Evolutionary conservation across 2,329 filamentous ascomycete genomes (phyloP).

Genomic region (Trichoderma atroviride): DNA sequence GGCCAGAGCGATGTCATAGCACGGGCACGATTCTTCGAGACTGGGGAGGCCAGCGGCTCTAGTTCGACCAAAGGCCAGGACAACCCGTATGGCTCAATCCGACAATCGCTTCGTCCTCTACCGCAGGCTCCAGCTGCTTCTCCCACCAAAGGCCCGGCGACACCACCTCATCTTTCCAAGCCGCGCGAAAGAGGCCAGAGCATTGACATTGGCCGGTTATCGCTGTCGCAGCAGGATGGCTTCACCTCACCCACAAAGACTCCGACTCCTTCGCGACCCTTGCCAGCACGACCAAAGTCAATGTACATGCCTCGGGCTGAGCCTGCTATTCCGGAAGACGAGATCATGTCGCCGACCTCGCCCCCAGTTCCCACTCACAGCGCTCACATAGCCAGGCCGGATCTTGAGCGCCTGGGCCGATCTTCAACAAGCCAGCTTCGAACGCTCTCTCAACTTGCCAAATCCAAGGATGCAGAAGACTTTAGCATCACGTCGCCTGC

Average conservation of each 20-base stretch:
- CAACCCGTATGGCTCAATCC: slow-evolving; percentile 69
- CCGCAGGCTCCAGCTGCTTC: slow-evolving; percentile 63
- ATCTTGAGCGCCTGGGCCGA: slow-evolving; percentile 79
- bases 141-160: slow-evolving; percentile 44
- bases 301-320: slow-evolving; percentile 64
- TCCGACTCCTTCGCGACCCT: slow-evolving; percentile 39
- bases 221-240: slow-evolving; percentile 50
- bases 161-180: slow-evolving; percentile 30
- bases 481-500: slow-evolving; percentile 76
- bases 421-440: slow-evolving; percentile 90
- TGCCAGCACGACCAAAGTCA: slow-evolving; percentile 58
- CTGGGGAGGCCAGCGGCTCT: slow-evolving; percentile 45
- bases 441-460: slow-evolving; percentile 80
- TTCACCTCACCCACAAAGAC: slow-evolving; percentile 48
- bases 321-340: slow-evolving; percentile 47
- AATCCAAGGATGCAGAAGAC: slow-evolving; percentile 74
- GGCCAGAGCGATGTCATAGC: slow-evolving; percentile 72
- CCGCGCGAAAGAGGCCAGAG: slow-evolving; percentile 65
- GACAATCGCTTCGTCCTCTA: slow-evolving; percentile 76
- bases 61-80: slow-evolving; percentile 53
- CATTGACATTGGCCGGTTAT: slow-evolving; percentile 61
- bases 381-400: slow-evolving; percentile 62
- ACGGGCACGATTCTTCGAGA: slow-evolving; percentile 54
- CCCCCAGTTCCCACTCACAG: slow-evolving; percentile 31
- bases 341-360: slow-evolving; percentile 37